Conservation (phyloP, 169 alveolate species). For the Babesia caballi region DNA sequence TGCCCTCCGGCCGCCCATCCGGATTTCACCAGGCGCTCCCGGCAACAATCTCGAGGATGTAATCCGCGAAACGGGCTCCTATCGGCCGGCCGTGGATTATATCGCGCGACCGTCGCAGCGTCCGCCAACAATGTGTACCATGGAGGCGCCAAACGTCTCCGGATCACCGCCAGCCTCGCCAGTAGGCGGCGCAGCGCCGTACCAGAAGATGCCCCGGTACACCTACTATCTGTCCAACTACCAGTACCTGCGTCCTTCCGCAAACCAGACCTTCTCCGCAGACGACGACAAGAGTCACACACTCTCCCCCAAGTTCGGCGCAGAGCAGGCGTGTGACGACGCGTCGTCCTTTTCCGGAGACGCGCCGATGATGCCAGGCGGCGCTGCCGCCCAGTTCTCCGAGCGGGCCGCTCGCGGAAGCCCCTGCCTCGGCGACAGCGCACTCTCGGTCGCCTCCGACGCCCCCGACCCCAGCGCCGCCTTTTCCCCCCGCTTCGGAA, state of each 20-base stretch:
- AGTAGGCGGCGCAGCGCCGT: not conserved
- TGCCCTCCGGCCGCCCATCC: too few species aligned
- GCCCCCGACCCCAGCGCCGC: not conserved
- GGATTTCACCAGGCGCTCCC: too few species aligned
- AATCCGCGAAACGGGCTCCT: too few species aligned
- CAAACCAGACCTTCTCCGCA: constrained; percentile 24
- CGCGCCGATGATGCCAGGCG: not conserved
- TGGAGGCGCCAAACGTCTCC: constrained; percentile 13
- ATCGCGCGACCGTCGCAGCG: not conserved
- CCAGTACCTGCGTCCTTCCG: constrained; percentile 43
- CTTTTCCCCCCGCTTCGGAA: not conserved
- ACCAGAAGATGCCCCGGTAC: constrained; percentile 48
- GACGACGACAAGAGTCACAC: constrained; percentile 58
- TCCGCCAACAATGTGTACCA: not conserved
- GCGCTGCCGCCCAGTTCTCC: not conserved
- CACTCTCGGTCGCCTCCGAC: not conserved
- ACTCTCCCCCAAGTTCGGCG: constrained; percentile 58
- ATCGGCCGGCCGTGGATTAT: too few species aligned
- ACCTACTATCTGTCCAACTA: constrained; percentile 61
- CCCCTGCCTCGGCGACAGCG: not conserved
- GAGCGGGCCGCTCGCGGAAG: not conserved
- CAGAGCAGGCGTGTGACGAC: not conserved
- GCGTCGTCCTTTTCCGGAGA: not conserved
- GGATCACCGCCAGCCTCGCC: not conserved
- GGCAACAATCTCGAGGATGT: too few species aligned